Base-by-base conservation (phyloP, 2,329 filamentous ascomycete species). In the Grosmannia penicillata region DNA sequence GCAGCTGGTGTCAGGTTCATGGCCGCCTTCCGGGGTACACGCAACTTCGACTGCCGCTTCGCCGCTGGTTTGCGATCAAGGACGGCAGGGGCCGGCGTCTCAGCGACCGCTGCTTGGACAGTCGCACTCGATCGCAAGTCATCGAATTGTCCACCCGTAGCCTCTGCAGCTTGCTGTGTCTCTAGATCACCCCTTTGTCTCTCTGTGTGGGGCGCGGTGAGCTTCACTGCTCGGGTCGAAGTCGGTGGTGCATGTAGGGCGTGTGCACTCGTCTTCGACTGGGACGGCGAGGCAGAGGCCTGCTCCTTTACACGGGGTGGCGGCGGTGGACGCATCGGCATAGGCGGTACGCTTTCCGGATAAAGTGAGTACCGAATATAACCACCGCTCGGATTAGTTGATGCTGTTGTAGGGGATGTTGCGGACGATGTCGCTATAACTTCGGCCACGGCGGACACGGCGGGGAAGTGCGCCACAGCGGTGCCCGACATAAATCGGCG, bases 1-100 rank as follows among this genome's bases (percentile, higher is more conserved):
- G 91, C 91, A 1, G 76, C 63, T 0, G 82, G 72, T 0, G 87
- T 87, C 19, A 98, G 69, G 48, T 75, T 84, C 66, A 98, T 89
- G 2, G 89, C 85, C 1, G 91, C 87, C 63, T 96, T 96, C 41
- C 87, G 77, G 11, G 89, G 72, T 27, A 56, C 47, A 32, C 79
- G 72, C 24, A 93, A 67, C 54, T 79, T 86, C 47, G 56, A 56
- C 3, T n/a, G 51, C 47, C 27, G 52, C 49, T 72, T 72, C 41
- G 32, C 7, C 42, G 17, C 10, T 36, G 33, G 13, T 33, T 31
- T 8, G 33, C 9, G 7, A 38, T 33, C 6, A 27, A 17, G 15
- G 30, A n/a, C 22, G 36, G 18, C 7, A 15, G 24, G 22, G 8
- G 22, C 7, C 29, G 13, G 23, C 6, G 14, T 33, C 23, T 15